Percentiles rank a stretch among this genome's conserved stretches.
phyloP scores from a whole-genome alignment of 192 early-diverging fungal genomes.

The Podila minutissima region DNA sequence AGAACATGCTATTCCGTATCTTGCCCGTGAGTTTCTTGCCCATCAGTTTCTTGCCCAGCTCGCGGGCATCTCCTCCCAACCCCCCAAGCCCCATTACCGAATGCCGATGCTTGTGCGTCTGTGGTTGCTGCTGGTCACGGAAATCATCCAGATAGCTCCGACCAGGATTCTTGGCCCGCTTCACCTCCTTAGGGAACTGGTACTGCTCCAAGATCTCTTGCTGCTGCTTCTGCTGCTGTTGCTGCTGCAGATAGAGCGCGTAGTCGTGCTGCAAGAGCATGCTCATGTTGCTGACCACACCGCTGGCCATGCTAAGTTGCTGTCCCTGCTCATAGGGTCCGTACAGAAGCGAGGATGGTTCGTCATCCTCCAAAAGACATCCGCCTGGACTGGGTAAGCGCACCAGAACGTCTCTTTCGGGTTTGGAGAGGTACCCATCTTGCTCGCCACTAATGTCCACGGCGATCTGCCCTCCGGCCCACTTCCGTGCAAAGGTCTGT shows the following conservation, averaged over 20 bases:
- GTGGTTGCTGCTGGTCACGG: background rate
- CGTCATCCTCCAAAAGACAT: conserved; percentile 27
- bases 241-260: too few relatives aligned
- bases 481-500: conserved; percentile 2
- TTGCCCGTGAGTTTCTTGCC: background rate
- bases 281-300: too few relatives aligned
- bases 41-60: background rate
- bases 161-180: background rate
- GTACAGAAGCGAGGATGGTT: background rate
- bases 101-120: background rate
- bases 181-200: background rate
- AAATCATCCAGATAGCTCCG: background rate
- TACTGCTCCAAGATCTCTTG: background rate
- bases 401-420: conserved; percentile 6
- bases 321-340: too few relatives aligned
- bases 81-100: background rate
- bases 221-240: background rate
- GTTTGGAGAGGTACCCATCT: conserved; percentile 2
- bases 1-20: background rate
- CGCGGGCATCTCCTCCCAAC: background rate
- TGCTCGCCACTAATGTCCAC: background rate
- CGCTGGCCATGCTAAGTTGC: too few relatives aligned
- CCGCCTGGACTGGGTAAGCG: conserved; percentile 22
- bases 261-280: too few relatives aligned
- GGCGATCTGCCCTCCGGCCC: conserved; percentile 13